These are phyloP conservation scores for Chaetomium sp. DNA, from an alignment of 2,329 filamentous ascomycete genomes.

Conservation along the genomic window DNA sequence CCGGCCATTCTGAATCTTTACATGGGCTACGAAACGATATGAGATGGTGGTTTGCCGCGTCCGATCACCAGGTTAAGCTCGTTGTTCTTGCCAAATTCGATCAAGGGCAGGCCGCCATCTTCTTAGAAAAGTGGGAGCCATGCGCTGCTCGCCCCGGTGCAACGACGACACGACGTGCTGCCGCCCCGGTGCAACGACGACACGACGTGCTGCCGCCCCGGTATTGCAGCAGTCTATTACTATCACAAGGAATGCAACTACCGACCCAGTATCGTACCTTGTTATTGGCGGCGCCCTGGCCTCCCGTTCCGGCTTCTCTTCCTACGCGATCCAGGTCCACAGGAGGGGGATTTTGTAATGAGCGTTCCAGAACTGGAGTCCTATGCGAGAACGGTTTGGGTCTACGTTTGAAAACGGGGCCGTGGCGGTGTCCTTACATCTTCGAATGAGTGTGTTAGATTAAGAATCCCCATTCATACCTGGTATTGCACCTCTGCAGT, in stretches of 20 bases:
- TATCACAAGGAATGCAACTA: constrained; percentile 20
- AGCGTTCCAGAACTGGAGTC: constrained; percentile 4
- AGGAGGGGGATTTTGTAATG: constrained; percentile 13
- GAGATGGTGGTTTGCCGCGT: constrained; percentile 27
- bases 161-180: background rate
- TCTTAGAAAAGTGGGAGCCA: constrained; percentile 28
- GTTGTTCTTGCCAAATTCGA: constrained; percentile 26
- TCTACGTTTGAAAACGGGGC: too few species aligned
- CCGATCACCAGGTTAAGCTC: constrained; percentile 4
- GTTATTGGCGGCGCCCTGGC: constrained; percentile 23
- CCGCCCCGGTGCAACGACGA: background rate
- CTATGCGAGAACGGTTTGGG: constrained; percentile 10
- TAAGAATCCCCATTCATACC: too few species aligned
- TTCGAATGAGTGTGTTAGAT: too few species aligned
- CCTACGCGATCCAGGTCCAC: constrained; percentile 14
- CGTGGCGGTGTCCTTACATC: too few species aligned
- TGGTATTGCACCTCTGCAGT: too few species aligned
- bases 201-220: too few species aligned
- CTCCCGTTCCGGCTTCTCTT: constrained; percentile 24
- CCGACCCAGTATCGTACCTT: constrained; percentile 23
- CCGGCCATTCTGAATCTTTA: constrained; percentile 17
- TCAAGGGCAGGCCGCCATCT: background rate
- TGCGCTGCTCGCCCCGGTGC: background rate
- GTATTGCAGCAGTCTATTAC: constrained; percentile 22
- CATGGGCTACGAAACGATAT: constrained; percentile 18